A percentile compares a stretch with the other conserved stretches of the same genome.
These are phyloP conservation scores for Suillus americanus DNA, from an alignment of 768 basidiomycete species.

Conservation along the genomic window DNA sequence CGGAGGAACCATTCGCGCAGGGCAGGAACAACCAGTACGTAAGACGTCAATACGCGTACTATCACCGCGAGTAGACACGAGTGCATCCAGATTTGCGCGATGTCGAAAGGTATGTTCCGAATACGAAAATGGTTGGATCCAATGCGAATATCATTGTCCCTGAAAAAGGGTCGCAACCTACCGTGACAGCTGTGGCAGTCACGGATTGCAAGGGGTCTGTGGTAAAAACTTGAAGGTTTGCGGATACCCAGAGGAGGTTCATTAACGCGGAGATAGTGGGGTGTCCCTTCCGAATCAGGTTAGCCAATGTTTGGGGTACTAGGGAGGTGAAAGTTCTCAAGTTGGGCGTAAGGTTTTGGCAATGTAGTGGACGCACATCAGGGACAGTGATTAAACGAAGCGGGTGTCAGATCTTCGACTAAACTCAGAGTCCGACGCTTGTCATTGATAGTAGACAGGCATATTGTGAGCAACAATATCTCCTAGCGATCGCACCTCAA, in stretches of 20 bases:
- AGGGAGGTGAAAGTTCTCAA: background rate
- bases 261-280: background rate
- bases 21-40: constrained; percentile 22
- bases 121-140: constrained; percentile 35
- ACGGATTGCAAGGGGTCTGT: constrained; percentile 18
- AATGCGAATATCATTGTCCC: constrained; percentile 26
- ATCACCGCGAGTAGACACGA: constrained; percentile 25
- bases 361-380: background rate
- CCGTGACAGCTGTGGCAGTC: constrained; percentile 4
- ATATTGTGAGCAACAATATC: background rate
- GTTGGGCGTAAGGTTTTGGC: background rate
- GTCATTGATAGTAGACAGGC: background rate
- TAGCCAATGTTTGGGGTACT: background rate
- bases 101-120: constrained; percentile 35
- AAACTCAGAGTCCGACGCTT: background rate
- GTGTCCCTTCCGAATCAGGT: background rate
- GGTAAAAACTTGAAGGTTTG: background rate
- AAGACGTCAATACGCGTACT: constrained; percentile 24
- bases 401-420: background rate
- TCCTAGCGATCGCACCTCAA: background rate
- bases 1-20: constrained; percentile 10
- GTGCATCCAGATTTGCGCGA: constrained; percentile 32
- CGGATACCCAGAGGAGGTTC: background rate
- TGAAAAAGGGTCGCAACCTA: constrained; percentile 17
- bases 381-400: background rate